Percentiles rank a stretch among this genome's conserved stretches.
phyloP scores from a whole-genome alignment of 2,329 filamentous ascomycete genomes.

The Fonsecaea multimorphosa region DNA sequence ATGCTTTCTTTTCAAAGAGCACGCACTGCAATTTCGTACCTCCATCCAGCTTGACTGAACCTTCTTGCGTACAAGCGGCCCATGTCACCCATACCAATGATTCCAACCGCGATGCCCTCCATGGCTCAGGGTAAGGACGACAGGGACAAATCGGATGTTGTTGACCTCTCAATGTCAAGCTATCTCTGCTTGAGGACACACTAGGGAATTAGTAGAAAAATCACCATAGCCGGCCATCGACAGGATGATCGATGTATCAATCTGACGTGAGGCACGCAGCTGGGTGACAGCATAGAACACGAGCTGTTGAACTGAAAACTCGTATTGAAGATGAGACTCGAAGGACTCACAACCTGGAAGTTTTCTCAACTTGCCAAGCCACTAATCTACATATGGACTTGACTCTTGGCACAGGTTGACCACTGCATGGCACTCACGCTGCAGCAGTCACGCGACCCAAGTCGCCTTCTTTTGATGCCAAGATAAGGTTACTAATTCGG shows the following conservation, averaged over 20 bases:
- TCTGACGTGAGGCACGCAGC: not conserved
- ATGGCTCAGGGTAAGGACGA: conserved; percentile 43
- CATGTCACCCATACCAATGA: conserved; percentile 99
- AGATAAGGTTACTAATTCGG: not conserved
- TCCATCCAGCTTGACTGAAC: conserved; percentile 92
- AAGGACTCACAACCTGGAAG: no score
- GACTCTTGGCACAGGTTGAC: not conserved
- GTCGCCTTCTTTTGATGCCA: not conserved
- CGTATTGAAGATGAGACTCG: not conserved
- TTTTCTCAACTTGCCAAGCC: not conserved
- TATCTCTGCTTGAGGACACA: not conserved
- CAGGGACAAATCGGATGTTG: not conserved
- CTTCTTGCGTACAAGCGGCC: conserved; percentile 95
- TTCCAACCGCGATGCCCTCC: conserved; percentile 79
- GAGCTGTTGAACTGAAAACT: conserved; percentile 3
- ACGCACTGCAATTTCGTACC: conserved; percentile 61
- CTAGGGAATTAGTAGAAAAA: not conserved
- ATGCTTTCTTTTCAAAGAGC: conserved; percentile 4
- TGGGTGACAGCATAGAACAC: not conserved
- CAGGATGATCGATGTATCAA: not conserved
- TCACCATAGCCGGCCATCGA: not conserved
- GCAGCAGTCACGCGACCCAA: no score
- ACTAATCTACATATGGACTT: not conserved
- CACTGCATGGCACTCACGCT: no score
- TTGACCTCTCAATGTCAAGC: not conserved